Conservation (phyloP, 2,329 filamentous ascomycete species). For the Neofusicoccum sp. region DNA sequence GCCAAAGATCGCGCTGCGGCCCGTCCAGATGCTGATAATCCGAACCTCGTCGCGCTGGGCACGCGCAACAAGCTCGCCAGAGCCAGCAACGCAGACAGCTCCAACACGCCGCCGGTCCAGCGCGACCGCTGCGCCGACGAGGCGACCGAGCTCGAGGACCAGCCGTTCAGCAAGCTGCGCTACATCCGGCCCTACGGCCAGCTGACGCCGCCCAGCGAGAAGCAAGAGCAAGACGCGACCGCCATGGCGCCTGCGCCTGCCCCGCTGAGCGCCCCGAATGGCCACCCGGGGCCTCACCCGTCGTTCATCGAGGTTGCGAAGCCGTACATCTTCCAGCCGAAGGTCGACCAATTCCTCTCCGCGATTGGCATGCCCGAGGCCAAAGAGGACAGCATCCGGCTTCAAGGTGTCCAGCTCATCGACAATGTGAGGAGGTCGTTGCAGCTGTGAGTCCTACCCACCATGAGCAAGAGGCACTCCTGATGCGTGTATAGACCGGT, state of each 20-base stretch:
- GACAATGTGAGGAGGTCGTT: constrained; percentile 77
- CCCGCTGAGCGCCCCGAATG: constrained; percentile 22
- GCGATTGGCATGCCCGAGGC: constrained; percentile 70
- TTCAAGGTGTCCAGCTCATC: constrained; percentile 87
- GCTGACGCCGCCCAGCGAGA: neutral
- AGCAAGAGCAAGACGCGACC: neutral
- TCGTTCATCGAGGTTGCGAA: constrained; percentile 64
- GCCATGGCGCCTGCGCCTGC: constrained; percentile 33
- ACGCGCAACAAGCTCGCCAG: neutral
- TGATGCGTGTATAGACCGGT: constrained; percentile 64
- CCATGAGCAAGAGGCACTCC: too few relatives aligned
- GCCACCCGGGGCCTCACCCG: constrained; percentile 53
- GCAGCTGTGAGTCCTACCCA: constrained; percentile 69
- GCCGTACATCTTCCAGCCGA: constrained; percentile 80
- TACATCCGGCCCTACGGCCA: neutral
- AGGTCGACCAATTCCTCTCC: constrained; percentile 69
- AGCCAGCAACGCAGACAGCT: neutral
- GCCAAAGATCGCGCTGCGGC: neutral
- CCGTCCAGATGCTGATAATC: constrained; percentile 1
- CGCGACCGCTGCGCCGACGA: neutral
- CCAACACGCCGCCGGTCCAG: neutral
- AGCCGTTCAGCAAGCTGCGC: neutral
- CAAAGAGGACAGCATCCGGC: constrained; percentile 74
- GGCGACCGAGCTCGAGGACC: neutral
- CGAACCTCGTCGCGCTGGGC: constrained; percentile 14